Percentiles rank a stretch among this genome's conserved stretches.
phyloP scores from a whole-genome alignment of 768 basidiomycete genomes.

The Agaricus sinodeliciosus region DNA sequence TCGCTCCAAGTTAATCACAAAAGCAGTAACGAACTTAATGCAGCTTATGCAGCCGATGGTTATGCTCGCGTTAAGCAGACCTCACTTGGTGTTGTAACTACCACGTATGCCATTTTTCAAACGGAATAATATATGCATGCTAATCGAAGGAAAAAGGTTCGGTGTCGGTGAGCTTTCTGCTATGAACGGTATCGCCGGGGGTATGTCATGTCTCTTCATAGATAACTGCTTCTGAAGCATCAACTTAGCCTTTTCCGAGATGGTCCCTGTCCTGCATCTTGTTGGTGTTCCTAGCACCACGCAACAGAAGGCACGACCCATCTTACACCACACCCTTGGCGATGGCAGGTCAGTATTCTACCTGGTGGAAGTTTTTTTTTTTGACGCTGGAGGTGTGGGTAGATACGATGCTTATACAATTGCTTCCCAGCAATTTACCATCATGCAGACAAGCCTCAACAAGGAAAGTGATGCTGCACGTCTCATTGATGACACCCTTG shows the following conservation, averaged over 20 bases:
- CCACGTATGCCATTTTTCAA: conserved; percentile 11
- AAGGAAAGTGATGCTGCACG: conserved; percentile 47
- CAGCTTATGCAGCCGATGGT: conserved; percentile 88
- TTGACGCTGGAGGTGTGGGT: conserved; percentile 14
- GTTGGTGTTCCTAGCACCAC: conserved; percentile 74
- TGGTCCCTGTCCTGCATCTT: conserved; percentile 84
- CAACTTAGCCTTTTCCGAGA: conserved; percentile 68
- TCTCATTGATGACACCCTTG: conserved; percentile 76
- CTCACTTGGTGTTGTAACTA: conserved; percentile 55
- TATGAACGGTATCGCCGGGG: conserved; percentile 76
- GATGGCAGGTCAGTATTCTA: conserved; percentile 51
- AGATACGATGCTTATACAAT: conserved; percentile 78
- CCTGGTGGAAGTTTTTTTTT: not conserved
- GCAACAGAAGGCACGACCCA: conserved; percentile 61
- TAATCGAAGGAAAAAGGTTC: conserved; percentile 39
- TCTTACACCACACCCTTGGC: conserved; percentile 86
- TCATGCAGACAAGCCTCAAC: conserved; percentile 55
- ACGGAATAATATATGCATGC: no score
- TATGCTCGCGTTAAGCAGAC: conserved; percentile 83
- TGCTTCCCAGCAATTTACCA: conserved; percentile 70
- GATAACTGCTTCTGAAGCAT: not conserved
- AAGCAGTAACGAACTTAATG: conserved; percentile 74
- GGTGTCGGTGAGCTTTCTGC: conserved; percentile 91
- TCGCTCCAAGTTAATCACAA: not conserved
- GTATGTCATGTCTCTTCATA: conserved; percentile 23